Evolutionary conservation across 1,284 basidiomycete species (phyloP).

Genomic region (Ganoderma lucidum): DNA sequence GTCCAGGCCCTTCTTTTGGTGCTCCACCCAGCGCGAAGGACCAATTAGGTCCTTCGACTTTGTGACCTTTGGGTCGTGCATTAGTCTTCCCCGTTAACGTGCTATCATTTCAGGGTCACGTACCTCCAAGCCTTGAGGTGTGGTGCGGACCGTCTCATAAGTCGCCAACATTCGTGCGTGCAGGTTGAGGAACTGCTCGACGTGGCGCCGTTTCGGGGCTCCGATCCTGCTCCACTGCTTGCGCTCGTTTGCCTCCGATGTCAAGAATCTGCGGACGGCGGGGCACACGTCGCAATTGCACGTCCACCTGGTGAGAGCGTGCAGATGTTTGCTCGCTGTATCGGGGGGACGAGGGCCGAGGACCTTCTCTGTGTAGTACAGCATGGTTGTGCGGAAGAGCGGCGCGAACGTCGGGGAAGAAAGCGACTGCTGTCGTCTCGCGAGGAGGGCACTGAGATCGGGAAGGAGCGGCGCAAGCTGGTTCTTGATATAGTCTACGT

Average conservation of each 20-base stretch:
- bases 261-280: neutral
- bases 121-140: neutral
- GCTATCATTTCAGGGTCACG: neutral
- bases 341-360: neutral
- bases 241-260: neutral
- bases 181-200: neutral
- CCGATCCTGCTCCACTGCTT: neutral
- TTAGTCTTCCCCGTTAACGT: neutral
- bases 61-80: neutral
- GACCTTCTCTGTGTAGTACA: neutral
- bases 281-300: neutral
- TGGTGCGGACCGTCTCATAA: neutral
- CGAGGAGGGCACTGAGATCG: slow-evolving; percentile 14
- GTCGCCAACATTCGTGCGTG: neutral
- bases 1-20: neutral
- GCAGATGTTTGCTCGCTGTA: neutral
- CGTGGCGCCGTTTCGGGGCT: neutral
- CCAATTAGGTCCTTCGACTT: neutral
- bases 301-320: neutral
- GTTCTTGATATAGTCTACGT: slow-evolving; percentile 6
- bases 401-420: neutral
- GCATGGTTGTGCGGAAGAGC: neutral
- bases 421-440: neutral
- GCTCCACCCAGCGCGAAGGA: neutral
- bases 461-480: slow-evolving; percentile 20